Conservation (phyloP, 306 rosid genomes). For the Vigna mungo region DNA sequence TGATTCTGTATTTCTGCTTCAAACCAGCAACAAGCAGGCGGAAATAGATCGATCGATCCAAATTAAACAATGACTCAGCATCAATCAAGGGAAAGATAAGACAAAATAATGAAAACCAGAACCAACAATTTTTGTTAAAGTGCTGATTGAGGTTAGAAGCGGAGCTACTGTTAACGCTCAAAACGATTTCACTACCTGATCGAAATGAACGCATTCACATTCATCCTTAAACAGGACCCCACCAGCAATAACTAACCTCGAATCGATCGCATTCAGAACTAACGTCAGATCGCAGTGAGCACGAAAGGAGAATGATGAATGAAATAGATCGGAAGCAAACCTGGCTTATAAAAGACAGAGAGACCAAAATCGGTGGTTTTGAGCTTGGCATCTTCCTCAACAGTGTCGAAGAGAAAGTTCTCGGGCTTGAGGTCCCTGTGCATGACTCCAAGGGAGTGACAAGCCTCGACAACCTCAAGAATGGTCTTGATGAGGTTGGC, state of each 20-base stretch:
- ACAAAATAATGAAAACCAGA: neutral
- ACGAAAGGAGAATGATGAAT: neutral
- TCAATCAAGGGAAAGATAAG: neutral
- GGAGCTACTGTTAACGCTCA: neutral
- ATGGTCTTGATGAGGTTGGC: slow-evolving; percentile 55
- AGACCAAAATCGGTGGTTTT: slow-evolving; percentile 66
- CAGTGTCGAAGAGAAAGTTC: slow-evolving; percentile 61
- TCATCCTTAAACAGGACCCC: neutral
- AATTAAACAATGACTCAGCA: neutral
- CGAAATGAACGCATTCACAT: neutral
- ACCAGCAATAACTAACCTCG: no score
- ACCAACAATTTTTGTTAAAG: neutral
- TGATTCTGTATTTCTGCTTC: neutral
- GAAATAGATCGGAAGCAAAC: slow-evolving; percentile 34
- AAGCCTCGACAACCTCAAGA: slow-evolving; percentile 60
- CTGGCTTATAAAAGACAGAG: slow-evolving; percentile 64
- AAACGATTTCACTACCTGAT: neutral
- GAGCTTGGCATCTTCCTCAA: slow-evolving; percentile 61
- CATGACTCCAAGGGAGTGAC: slow-evolving; percentile 68
- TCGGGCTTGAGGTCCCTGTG: slow-evolving; percentile 68
- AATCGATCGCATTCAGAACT: neutral
- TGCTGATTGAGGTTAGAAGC: neutral
- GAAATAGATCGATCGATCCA: neutral
- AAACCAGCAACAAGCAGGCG: neutral
- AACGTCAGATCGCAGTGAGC: neutral